Conservation (phyloP, 1,139 yeast genomes). For the Geotrichum phurueaensis region DNA sequence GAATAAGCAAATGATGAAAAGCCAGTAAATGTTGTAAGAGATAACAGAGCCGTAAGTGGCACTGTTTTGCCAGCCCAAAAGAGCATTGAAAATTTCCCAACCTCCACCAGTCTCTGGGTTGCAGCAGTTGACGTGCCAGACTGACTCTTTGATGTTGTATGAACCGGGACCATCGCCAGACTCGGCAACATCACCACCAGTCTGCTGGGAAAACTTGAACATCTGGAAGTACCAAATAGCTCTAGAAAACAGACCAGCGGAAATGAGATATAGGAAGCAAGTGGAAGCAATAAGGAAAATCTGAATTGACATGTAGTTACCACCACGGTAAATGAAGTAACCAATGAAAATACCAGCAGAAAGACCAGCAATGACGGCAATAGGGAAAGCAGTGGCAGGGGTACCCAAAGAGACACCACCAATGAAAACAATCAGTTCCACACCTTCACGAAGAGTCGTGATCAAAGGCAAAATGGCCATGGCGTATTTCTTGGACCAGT, state of each 20-base stretch:
- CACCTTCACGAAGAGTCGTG: conserved; percentile 79
- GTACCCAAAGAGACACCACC: conserved; percentile 80
- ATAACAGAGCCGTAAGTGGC: conserved; percentile 91
- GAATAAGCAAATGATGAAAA: conserved; percentile 50
- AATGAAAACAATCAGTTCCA: conserved; percentile 81
- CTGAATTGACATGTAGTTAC: conserved; percentile 71
- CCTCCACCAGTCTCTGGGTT: conserved; percentile 86
- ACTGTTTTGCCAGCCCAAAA: conserved; percentile 92
- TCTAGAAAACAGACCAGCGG: conserved; percentile 84
- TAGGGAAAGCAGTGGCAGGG: conserved; percentile 73
- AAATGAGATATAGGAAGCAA: conserved; percentile 75
- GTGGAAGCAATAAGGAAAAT: conserved; percentile 78
- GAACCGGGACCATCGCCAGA: conserved; percentile 93
- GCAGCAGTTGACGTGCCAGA: conserved; percentile 97
- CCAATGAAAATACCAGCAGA: conserved; percentile 66
- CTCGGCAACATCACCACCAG: conserved; percentile 85
- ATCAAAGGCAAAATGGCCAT: conserved; percentile 72
- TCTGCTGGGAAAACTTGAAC: conserved; percentile 57
- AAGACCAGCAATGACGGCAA: conserved; percentile 72
- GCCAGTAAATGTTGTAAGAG: conserved; percentile 74
- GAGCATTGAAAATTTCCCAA: conserved; percentile 88
- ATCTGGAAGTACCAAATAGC: conserved; percentile 88
- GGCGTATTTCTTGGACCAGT: conserved; percentile 55
- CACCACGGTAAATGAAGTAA: conserved; percentile 62
- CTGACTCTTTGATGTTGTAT: conserved; percentile 68